Evolutionary conservation across 768 basidiomycete species (phyloP).

Genomic region (Suillus sp.): DNA sequence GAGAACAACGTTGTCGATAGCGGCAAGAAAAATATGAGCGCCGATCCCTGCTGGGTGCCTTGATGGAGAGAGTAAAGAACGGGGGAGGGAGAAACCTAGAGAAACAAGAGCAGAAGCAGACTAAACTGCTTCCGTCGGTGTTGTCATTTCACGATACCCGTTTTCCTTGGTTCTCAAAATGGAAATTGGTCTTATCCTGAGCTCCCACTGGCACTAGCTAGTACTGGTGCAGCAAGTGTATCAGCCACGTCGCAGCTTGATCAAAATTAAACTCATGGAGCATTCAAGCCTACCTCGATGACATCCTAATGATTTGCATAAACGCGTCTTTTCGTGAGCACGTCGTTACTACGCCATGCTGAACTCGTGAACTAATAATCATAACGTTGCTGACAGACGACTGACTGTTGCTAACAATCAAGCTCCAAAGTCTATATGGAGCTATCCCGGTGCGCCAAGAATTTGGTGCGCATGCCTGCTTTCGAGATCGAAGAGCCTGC

Average conservation of each 20-base stretch:
- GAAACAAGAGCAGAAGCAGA: conserved; percentile 12
- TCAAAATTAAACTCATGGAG: neutral
- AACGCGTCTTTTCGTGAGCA: neutral
- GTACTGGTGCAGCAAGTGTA: neutral
- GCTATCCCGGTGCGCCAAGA: neutral
- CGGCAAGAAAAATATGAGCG: neutral
- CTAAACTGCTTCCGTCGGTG: conserved; percentile 11
- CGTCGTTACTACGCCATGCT: neutral
- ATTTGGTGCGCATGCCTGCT: neutral
- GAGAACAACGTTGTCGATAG: conserved; percentile 6
- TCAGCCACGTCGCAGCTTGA: neutral
- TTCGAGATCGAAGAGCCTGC: neutral
- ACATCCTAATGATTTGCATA: neutral
- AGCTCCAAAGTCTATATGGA: neutral
- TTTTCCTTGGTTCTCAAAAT: conserved; percentile 10
- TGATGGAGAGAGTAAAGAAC: conserved; percentile 8
- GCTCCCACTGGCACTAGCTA: neutral
- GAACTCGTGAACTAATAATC: neutral
- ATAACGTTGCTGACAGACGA: neutral
- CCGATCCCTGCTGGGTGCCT: neutral
- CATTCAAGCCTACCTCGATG: neutral
- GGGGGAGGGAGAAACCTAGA: conserved; percentile 11
- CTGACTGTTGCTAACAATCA: neutral
- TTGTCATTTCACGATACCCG: conserved; percentile 7
- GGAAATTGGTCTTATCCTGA: conserved; percentile 9